These are phyloP conservation scores for Saccharomyces jurei DNA, from an alignment of 805 yeast genomes.

Conservation along the genomic window DNA sequence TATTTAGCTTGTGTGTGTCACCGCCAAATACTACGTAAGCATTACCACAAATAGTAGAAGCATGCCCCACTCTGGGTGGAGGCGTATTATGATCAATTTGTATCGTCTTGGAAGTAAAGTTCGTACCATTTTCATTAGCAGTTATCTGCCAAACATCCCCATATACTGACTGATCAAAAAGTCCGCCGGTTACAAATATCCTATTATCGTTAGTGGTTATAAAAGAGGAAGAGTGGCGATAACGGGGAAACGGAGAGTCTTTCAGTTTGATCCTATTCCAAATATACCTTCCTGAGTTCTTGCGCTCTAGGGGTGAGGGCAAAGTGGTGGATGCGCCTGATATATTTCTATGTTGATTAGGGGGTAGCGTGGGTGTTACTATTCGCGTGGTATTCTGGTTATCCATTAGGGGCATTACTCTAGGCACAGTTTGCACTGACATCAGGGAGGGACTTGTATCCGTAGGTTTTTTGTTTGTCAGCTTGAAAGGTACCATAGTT, in stretches of 20 bases:
- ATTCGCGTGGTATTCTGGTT: slow-evolving; percentile 9
- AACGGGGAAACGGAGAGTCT: slow-evolving; percentile 87
- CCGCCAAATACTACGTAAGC: slow-evolving; percentile 96
- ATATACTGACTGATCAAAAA: slow-evolving; percentile 82
- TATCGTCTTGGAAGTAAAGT: slow-evolving; percentile 40
- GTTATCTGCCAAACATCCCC: slow-evolving; percentile 92
- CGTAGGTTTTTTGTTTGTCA: slow-evolving; percentile 41
- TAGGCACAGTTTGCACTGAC: slow-evolving; percentile 6
- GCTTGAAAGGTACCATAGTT: slow-evolving; percentile 50
- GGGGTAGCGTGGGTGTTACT: slow-evolving; percentile 17
- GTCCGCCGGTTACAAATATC: slow-evolving; percentile 86
- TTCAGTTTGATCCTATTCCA: slow-evolving; percentile 59
- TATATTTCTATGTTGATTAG: slow-evolving; percentile 25
- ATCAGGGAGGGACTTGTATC: slow-evolving; percentile 16
- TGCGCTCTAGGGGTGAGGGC: not conserved
- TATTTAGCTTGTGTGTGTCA: slow-evolving; percentile 77
- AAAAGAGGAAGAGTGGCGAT: slow-evolving; percentile 81
- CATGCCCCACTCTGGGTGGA: slow-evolving; percentile 97
- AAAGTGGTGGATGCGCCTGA: slow-evolving; percentile 24
- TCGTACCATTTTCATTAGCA: slow-evolving; percentile 32
- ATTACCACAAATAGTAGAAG: slow-evolving; percentile 84
- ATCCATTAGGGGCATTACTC: slow-evolving; percentile 7
- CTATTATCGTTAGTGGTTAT: slow-evolving; percentile 73
- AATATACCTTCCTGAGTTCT: slow-evolving; percentile 37
- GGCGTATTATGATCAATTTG: slow-evolving; percentile 76